Evolutionary conservation across 768 basidiomycete genomes (phyloP), one percentile per base, ranked within the genome.

Genomic region (Leucocoprinus birnbaumii): DNA sequence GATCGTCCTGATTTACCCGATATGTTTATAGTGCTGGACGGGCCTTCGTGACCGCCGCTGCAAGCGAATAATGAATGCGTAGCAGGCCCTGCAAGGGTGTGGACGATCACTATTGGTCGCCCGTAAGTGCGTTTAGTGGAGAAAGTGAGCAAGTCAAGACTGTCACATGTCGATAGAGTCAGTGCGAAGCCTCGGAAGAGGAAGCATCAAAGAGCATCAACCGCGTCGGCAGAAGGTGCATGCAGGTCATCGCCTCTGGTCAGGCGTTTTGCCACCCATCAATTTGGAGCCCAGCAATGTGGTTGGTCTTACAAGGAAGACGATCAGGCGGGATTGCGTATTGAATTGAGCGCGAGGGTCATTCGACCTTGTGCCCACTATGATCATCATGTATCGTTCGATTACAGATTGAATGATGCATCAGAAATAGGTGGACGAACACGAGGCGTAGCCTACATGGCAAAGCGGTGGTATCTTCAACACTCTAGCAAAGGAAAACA

Each of bases 141-240:
- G 38, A 38, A n/a, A 16, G 3, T 25, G 24, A 40, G 26, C 22
- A 13, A 18, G 21, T 19, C 9, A 18, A 19, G 40, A n/a, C n/a
- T 24, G 26, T 51, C 40, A 51, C 40, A 51, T 51, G 50, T 27
- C 37, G 35, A 42, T 51, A 37, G 19, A 35, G 22, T 38, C 48
- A 49, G 18, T 35, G n/a, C 48, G 21, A 24, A 22, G 48, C 3
- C 26, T 48, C 46, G 16, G 37, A 49, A 40, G 48, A n/a, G 38
- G 38, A 38, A 38, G 38, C 38, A 38, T 38, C 38, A 31, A 40
- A 22, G 7, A 42, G 10, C 25, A 51, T 51, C 37, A 50, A 38
- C 31, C 34, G 31, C 22, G 35, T 25, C 34, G 21, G 35, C 8
- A 48, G 47, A 34, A 37, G 21, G 11, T 6, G 27, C 19, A 18